A percentile compares a stretch with the other conserved stretches of the same genome.
Conservation (phyloP, 805 yeast genomes). For the Schwanniomyces vanrijiae region DNA sequence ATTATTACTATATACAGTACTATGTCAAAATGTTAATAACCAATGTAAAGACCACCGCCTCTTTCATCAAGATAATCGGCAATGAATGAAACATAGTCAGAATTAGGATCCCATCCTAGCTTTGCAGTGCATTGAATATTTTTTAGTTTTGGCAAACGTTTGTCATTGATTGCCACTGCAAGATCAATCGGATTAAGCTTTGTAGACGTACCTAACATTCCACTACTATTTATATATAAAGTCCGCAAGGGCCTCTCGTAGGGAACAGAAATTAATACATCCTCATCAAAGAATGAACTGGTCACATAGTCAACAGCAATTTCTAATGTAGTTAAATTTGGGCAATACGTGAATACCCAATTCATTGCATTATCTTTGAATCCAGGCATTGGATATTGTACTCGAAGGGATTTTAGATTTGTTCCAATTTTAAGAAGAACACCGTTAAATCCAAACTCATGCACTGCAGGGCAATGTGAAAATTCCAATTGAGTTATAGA, state of each 20-base stretch:
- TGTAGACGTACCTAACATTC: constrained; percentile 78
- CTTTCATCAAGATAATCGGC: constrained; percentile 70
- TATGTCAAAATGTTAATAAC: constrained; percentile 18
- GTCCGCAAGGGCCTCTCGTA: constrained; percentile 52
- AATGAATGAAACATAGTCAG: constrained; percentile 45
- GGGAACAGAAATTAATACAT: constrained; percentile 21
- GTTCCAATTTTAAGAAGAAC: constrained; percentile 66
- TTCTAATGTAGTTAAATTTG: constrained; percentile 61
- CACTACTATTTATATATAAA: constrained; percentile 78
- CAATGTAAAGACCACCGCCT: constrained; percentile 72
- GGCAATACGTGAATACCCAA: constrained; percentile 71
- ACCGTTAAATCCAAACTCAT: constrained; percentile 61
- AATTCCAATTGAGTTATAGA: constrained; percentile 72
- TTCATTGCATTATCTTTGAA: constrained; percentile 71
- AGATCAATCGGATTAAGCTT: constrained; percentile 87
- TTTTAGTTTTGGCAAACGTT: constrained; percentile 66
- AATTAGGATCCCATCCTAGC: constrained; percentile 78
- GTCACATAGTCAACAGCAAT: constrained; percentile 80
- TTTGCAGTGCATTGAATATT: constrained; percentile 68
- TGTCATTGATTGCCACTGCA: constrained; percentile 79
- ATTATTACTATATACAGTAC: not conserved
- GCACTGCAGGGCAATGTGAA: constrained; percentile 83
- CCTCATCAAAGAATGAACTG: constrained; percentile 36
- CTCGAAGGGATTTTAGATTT: constrained; percentile 58
- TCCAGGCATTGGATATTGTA: constrained; percentile 88